Conservation (phyloP, 2,329 filamentous ascomycete genomes). For the Rosellinia necatrix region DNA sequence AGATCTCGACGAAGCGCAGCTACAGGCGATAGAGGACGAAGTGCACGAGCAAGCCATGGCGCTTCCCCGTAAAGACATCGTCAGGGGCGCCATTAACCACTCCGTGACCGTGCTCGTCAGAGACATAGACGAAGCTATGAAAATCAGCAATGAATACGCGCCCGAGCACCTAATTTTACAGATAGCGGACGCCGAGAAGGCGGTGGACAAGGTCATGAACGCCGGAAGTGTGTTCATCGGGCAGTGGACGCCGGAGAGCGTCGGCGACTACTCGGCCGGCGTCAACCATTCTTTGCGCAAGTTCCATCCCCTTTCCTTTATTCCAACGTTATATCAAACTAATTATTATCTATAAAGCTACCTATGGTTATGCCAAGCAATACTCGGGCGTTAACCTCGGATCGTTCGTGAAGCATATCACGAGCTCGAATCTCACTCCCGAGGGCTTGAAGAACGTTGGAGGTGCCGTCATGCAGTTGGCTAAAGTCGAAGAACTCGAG, state of each 20-base stretch:
- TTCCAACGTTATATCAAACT: not conserved
- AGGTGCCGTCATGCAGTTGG: slow-evolving; percentile 89
- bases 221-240: slow-evolving; percentile 96
- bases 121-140: slow-evolving; percentile 73
- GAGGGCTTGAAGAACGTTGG: slow-evolving; percentile 87
- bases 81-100: slow-evolving; percentile 86
- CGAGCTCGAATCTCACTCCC: slow-evolving; percentile 84
- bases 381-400: slow-evolving; percentile 97
- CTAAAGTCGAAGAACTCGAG: slow-evolving; percentile 91
- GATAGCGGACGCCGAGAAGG: slow-evolving; percentile 73
- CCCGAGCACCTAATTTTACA: slow-evolving; percentile 97
- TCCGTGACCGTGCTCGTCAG: slow-evolving; percentile 83
- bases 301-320: slow-evolving; percentile 45
- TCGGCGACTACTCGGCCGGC: slow-evolving; percentile 96
- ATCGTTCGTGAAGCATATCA: slow-evolving; percentile 98
- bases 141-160: slow-evolving; percentile 89
- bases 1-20: slow-evolving; percentile 71
- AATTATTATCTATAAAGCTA: slow-evolving; percentile 61
- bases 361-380: slow-evolving; percentile 97
- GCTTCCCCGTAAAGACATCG: slow-evolving; percentile 89
- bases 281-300: slow-evolving; percentile 97
- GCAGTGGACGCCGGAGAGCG: slow-evolving; percentile 94
- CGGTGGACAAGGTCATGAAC: slow-evolving; percentile 82
- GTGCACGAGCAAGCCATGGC: slow-evolving; percentile 85
- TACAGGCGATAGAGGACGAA: slow-evolving; percentile 87